These are phyloP conservation scores for Colletotrichum eleusines DNA, from an alignment of 2,329 filamentous ascomycete species.

Conservation along the genomic window DNA sequence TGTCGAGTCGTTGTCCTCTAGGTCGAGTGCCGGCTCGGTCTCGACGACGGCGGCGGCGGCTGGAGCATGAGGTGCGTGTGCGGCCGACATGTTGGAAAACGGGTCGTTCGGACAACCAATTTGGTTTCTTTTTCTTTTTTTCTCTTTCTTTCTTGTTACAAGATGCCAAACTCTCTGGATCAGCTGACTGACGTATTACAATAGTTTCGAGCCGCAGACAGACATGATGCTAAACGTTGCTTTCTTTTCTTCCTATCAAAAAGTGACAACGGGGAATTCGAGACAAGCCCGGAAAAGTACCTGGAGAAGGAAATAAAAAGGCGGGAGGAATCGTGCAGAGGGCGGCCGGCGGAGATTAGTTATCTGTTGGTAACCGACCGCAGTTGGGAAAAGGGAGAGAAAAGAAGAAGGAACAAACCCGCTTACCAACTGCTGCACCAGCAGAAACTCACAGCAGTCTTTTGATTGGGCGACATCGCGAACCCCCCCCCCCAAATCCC, in stretches of 20 bases:
- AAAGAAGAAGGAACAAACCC: neutral
- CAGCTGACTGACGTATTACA: neutral
- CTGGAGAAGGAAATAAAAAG: neutral
- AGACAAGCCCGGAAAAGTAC: neutral
- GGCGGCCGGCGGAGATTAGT: neutral
- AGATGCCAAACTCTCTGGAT: neutral
- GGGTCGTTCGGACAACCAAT: neutral
- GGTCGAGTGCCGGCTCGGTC: neutral
- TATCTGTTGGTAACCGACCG: neutral
- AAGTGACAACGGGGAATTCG: neutral
- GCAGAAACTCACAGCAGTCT: neutral
- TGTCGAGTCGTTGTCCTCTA: neutral
- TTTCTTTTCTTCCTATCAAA: neutral
- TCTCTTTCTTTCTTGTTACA: too few relatives aligned
- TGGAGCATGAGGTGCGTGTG: neutral
- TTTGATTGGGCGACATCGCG: neutral
- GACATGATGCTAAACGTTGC: neutral
- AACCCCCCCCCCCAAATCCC: neutral
- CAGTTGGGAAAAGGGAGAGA: neutral
- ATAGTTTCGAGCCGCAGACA: neutral
- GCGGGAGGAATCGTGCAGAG: slow-evolving; percentile 6
- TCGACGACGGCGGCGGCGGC: neutral
- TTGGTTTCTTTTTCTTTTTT: too few relatives aligned
- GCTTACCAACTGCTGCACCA: slow-evolving; percentile 5
- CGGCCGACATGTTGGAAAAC: neutral